Evolutionary conservation across 108 stramenopile species (phyloP), one percentile per base, ranked within the genome.

Genomic region (Chaetoceros tenuissimus): DNA sequence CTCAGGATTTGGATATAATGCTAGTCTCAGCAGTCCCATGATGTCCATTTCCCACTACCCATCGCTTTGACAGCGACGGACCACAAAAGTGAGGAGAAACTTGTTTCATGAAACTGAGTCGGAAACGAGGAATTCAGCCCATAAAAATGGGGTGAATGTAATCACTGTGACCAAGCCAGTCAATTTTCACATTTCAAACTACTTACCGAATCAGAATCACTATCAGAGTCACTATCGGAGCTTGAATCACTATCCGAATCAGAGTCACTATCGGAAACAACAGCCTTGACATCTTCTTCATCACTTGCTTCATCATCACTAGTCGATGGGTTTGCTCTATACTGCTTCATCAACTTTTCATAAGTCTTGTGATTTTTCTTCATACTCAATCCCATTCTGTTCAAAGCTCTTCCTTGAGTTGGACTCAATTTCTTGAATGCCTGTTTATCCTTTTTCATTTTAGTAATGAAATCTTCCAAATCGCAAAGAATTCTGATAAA

Each of bases 81-180:
- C 34, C 34, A 40, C 34, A 40, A 40, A 10, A 13, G 34, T 30
- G 46, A 20, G 56, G 31, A 65, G 77, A 62, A 66, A 40, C 24
- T 22, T 48, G 56, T 25, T 34, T 45, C 53, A 52, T 55, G 55
- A 53, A 75, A 52, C 69, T 43, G 48, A 28, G 28, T 97, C 96
- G 83, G 96, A 97, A 97, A 97, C 96, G 96, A 97, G 96, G 96
- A 97, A 97, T 92, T 92, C 85, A 82, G 63, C 70, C 55, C 45
- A 62, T 50, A 57, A 47, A 1, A 16, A 50, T 63, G 57, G 52
- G 31, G 61, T 69, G 67, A 74, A 74, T 73, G 66, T 71, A 48
- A 76, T 92, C 91, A 80, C 72, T 62, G 87, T 85, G 79, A 69
- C 54, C 31, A 17, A 52, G 19, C 22, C 19, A 43, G 23, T 17